Percentiles rank a stretch among this genome's conserved stretches.
Conservation (phyloP, 139 green algal genomes). For the Micromonas pusilla region DNA sequence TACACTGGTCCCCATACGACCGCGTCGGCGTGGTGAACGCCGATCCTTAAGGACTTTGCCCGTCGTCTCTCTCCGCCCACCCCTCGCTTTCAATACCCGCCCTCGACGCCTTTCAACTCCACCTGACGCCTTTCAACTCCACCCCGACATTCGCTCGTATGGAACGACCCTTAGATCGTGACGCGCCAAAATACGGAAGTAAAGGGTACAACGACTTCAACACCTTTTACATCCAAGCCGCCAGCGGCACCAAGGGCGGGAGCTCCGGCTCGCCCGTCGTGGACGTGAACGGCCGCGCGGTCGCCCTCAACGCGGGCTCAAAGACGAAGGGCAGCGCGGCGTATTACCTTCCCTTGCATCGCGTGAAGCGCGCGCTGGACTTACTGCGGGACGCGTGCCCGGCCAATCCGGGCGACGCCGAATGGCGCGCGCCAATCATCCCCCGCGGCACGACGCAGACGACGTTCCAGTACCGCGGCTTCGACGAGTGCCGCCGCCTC, state of each 20-base stretch:
- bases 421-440: constrained; percentile 46
- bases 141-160: too few species aligned
- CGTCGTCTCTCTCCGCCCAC: too few species aligned
- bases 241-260: constrained; percentile 71
- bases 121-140: too few species aligned
- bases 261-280: constrained; percentile 74
- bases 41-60: too few species aligned
- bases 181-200: constrained; percentile 68
- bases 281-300: constrained; percentile 61
- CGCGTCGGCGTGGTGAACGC: too few species aligned
- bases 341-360: constrained; percentile 83
- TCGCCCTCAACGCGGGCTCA: constrained; percentile 79
- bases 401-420: not conserved
- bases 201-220: constrained; percentile 91
- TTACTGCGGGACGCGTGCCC: constrained; percentile 49
- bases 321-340: constrained; percentile 76
- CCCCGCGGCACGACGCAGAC: constrained; percentile 42
- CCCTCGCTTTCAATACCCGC: too few species aligned
- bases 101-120: too few species aligned
- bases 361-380: constrained; percentile 65
- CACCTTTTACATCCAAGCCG: constrained; percentile 72
- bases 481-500: constrained; percentile 80
- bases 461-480: constrained; percentile 84
- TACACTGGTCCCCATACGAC: too few species aligned
- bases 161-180: too few species aligned